These are phyloP conservation scores for Dactylis glomerata DNA, from an alignment of 176 grass and related monocot genomes.

Conservation along the genomic window DNA sequence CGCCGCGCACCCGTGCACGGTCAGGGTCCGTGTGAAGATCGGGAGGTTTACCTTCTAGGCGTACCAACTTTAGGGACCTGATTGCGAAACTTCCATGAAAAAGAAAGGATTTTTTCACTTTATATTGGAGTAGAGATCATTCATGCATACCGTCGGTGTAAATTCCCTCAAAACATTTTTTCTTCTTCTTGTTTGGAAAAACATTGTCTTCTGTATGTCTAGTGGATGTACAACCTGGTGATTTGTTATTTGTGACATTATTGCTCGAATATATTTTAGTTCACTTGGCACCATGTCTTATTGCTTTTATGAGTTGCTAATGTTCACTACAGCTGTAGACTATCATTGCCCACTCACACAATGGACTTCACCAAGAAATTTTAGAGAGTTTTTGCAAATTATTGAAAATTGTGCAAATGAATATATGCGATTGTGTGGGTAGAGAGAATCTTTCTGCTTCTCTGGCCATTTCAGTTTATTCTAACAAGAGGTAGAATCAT, in stretches of 20 bases:
- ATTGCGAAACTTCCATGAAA: conserved; percentile 5
- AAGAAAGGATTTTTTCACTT: conserved; percentile 5
- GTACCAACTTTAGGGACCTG: background rate
- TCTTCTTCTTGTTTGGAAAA: conserved; percentile 14
- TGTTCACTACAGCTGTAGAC: no score
- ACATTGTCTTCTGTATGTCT: background rate
- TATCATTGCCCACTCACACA: background rate
- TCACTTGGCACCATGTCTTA: background rate
- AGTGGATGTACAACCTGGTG: conserved; percentile 32
- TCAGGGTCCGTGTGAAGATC: conserved; percentile 93
- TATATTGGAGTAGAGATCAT: conserved; percentile 16
- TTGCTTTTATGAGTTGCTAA: no score
- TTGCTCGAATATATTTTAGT: background rate
- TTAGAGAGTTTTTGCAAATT: no score
- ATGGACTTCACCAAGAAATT: background rate
- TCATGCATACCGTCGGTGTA: conserved; percentile 36
- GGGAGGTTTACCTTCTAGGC: conserved; percentile 88
- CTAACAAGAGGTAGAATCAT: background rate
- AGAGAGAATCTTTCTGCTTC: background rate
- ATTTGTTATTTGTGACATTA: conserved; percentile 15
- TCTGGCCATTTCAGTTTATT: background rate
- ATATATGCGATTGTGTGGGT: background rate
- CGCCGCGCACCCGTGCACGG: conserved; percentile 50
- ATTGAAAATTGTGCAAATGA: background rate
- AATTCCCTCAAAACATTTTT: conserved; percentile 32